These are phyloP conservation scores for Alternaria arbusti DNA, from an alignment of 2,329 filamentous ascomycete genomes.

Conservation along the genomic window DNA sequence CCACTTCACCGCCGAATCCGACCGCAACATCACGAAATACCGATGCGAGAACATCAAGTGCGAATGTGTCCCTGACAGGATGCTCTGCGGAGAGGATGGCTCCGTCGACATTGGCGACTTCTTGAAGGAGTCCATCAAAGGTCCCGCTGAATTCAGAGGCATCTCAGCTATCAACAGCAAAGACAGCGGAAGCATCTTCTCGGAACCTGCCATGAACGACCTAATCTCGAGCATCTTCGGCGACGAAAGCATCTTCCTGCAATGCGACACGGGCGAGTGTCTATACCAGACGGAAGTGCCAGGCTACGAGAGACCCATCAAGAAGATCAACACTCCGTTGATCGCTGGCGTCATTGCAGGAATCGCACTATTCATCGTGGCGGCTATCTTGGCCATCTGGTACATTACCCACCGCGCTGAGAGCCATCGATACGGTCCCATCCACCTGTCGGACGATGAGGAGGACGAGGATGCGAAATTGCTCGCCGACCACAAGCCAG, in stretches of 20 bases:
- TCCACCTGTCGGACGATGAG: constrained; percentile 82
- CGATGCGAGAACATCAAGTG: constrained; percentile 85
- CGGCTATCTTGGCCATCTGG: constrained; percentile 82
- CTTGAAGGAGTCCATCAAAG: constrained; percentile 79
- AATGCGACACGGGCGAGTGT: constrained; percentile 88
- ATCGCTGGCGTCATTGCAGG: constrained; percentile 93
- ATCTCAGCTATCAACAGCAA: constrained; percentile 62
- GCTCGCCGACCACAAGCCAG: constrained; percentile 89
- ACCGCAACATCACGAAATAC: constrained; percentile 83
- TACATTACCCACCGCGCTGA: constrained; percentile 79
- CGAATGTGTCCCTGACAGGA: constrained; percentile 85
- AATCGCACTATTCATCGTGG: constrained; percentile 86
- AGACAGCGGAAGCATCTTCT: constrained; percentile 79
- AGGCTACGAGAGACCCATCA: constrained; percentile 85
- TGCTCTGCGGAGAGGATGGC: constrained; percentile 90
- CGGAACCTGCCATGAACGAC: constrained; percentile 90
- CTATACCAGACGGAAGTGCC: constrained; percentile 91
- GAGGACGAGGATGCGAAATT: constrained; percentile 84
- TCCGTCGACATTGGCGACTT: constrained; percentile 94
- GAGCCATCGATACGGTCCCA: constrained; percentile 68
- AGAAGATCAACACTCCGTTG: constrained; percentile 94
- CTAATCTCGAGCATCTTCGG: constrained; percentile 89
- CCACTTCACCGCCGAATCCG: constrained; percentile 69
- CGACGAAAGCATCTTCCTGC: constrained; percentile 84
- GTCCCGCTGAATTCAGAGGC: constrained; percentile 85